A percentile compares a stretch with the other conserved stretches of the same genome.
Conservation (phyloP, 805 yeast genomes). For the Saccharomycopsis sp. region DNA sequence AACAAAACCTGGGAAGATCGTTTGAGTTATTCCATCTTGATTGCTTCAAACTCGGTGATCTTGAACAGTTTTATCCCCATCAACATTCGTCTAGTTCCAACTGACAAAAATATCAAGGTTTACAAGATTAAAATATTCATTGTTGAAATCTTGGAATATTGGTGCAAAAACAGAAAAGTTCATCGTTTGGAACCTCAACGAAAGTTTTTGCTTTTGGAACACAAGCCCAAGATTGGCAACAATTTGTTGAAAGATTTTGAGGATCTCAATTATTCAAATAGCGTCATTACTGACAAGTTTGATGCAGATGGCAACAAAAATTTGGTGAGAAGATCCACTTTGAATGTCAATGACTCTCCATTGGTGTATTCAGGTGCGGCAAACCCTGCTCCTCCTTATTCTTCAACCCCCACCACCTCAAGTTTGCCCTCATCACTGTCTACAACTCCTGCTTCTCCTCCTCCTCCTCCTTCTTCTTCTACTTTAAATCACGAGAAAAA, state of each 20-base stretch:
- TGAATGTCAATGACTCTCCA: not conserved
- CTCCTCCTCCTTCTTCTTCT: not conserved
- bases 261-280: constrained; percentile 26
- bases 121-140: constrained; percentile 81
- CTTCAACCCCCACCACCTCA: not conserved
- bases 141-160: constrained; percentile 87
- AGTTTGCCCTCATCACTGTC: too few species aligned
- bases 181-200: constrained; percentile 88
- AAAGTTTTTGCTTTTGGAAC: constrained; percentile 74
- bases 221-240: constrained; percentile 47
- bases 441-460: not conserved
- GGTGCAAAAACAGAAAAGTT: constrained; percentile 74
- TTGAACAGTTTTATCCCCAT: constrained; percentile 78
- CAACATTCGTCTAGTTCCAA: constrained; percentile 73
- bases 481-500: not conserved
- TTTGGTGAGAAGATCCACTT: not conserved
- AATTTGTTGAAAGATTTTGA: constrained; percentile 38
- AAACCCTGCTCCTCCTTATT: not conserved
- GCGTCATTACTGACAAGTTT: constrained; percentile 21
- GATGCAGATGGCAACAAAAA: too few species aligned
- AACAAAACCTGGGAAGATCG: constrained; percentile 91
- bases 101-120: constrained; percentile 69
- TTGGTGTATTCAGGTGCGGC: constrained; percentile 2
- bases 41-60: constrained; percentile 83
- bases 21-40: constrained; percentile 78